Evolutionary conservation across 2,329 filamentous ascomycete species (phyloP), one percentile per base, ranked within the genome.

Genomic region (Colletotrichum endophyticum): DNA sequence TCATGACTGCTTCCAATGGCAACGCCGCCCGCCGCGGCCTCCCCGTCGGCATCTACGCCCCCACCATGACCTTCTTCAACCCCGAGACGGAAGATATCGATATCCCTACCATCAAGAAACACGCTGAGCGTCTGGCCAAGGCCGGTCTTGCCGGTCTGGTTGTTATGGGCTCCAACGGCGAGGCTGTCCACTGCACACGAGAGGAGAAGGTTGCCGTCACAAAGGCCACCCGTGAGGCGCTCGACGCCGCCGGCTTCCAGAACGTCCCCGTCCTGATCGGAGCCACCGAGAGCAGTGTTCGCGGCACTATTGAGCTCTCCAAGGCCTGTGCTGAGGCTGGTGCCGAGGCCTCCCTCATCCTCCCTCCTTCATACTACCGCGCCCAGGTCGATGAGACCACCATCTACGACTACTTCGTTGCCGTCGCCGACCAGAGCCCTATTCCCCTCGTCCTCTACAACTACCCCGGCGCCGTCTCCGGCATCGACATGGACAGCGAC

Each of bases 31-130:
- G 87, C 77, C 87, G 90, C 75, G 89, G 93, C 78, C 91, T 98
- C 72, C 94, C 94, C 61, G 93, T 94, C 81, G 95, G 95, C 83
- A 96, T 97, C 84, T 98, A 97, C 85, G 94, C 94, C 76, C 95
- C 95, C 30, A 96, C 94, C 77, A 95, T 97, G 93, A 98, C 95
- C 81, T 98, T 98, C 85, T 98, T 98, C 88, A 89, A 96, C 85
- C 90, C 94, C 8, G 91, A 93, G 79, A 97, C 95, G 62, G 95
- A 98, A 86, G 95, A 97, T 66, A 90, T 98, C 81, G 95, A 98
- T 82, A 92, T 96, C 78, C 89, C 94, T 44, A 91, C 91, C 76
- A 95, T 97, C 87, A 94, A 95, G 86, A 94, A 91, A 82, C 95
- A 98, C 83, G 94, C 95, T 28, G 92, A 95, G 79, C 93, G 95